A percentile compares a stretch with the other conserved stretches of the same genome.
Conservation (phyloP, 345 rosid genomes). For the Eucalyptus coolabah region DNA sequence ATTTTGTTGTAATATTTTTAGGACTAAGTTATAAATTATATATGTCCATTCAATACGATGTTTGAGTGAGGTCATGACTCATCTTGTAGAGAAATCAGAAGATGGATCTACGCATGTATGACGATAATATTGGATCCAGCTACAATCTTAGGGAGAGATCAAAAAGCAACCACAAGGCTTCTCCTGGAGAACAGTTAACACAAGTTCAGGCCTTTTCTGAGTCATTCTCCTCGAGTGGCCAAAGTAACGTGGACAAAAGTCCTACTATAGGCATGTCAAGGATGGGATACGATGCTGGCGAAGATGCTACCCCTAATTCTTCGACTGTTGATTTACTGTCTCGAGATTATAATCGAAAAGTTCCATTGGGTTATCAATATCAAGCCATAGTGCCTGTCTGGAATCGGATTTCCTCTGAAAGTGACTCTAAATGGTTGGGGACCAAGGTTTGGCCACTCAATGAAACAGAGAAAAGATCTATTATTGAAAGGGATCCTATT, state of each 20-base stretch:
- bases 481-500: constrained; percentile 77
- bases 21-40: not conserved
- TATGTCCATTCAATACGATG: not conserved
- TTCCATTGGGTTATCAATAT: constrained; percentile 48
- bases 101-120: constrained; percentile 78
- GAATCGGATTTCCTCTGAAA: constrained; percentile 33
- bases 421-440: constrained; percentile 76
- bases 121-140: constrained; percentile 40
- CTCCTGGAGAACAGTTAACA: not conserved
- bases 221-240: constrained; percentile 6
- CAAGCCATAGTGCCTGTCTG: constrained; percentile 78
- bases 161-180: constrained; percentile 10
- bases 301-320: constrained; percentile 1
- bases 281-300: not conserved
- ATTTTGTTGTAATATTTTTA: not conserved
- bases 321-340: constrained; percentile 12
- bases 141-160: constrained; percentile 74
- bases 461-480: constrained; percentile 6
- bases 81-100: constrained; percentile 48
- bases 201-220: constrained; percentile 8
- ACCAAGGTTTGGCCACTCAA: constrained; percentile 59
- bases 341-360: constrained; percentile 10
- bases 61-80: not conserved
- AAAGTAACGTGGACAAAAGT: constrained; percentile 6
- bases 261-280: not conserved